Evolutionary conservation across 805 yeast genomes (phyloP), one percentile per base, ranked within the genome.

Genomic region (Metschnikowia arizonensis): DNA sequence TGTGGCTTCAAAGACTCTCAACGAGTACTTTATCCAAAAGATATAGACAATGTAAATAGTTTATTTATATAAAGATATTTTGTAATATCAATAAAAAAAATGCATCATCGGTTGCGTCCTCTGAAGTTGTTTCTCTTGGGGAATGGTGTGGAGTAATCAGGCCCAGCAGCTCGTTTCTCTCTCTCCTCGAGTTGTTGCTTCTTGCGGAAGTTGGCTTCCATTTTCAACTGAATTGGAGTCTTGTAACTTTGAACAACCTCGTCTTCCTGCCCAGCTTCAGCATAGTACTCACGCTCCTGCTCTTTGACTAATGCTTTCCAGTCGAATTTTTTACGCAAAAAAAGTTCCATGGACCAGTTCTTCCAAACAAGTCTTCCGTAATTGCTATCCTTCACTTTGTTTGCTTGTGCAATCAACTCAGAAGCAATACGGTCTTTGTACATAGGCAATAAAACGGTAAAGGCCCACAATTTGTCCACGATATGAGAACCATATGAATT

Each of bases 321-420:
- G 58, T 89, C 97, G 58, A 72, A 78, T 62, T 82, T 78, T 64
- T 82, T 82, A 60, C 95, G 75, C 9, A 69, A 60, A 57, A 81
- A 91, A 55, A 82, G 66, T 61, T 93, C 98, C 83, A 91, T 76
- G 25, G 77, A 68, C 97, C 97, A 93, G 63, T 91, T 91, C 62
- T 84, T 87, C 98, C 97, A 93, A 1, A 93, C 98, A 56, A 81
- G 76, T 60, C 83, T 79, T 29, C 99, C 99, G 59, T 91, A 93
- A 10, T 72, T 77, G 59, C 96, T 86, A 49, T 83, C 88, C 68
- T 93, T 89, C 35, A 93, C 85, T 49, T 75, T 73, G 31, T 79
- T 83, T 32, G 82, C 76, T 34, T 82, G 76, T 14, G 69, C 74
- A 23, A 69, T 57, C 48, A 91, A 67, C 48, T 82, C 83, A 19